A percentile compares a stretch with the other conserved stretches of the same genome.
phyloP scores from a whole-genome alignment of 148 eudicot genomes.

The Simmondsia chinensis region DNA sequence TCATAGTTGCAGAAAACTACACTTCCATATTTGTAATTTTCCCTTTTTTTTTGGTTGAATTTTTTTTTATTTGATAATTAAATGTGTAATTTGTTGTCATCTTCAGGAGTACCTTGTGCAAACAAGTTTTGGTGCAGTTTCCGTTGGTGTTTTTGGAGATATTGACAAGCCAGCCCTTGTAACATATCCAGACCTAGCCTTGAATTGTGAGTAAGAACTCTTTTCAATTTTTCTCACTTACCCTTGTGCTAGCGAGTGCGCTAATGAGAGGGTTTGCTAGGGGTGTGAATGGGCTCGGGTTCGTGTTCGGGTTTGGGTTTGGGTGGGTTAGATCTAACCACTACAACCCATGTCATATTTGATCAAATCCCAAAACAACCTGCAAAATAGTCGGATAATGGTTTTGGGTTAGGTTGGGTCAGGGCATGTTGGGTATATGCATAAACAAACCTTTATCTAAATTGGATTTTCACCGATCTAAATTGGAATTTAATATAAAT shows the following conservation, averaged over 20 bases:
- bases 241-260: not conserved
- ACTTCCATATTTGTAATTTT: not conserved
- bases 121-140: conserved; percentile 58
- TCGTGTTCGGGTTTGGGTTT: too few species aligned
- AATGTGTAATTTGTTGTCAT: conserved; percentile 1
- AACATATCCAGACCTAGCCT: conserved; percentile 86
- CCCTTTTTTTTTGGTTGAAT: not conserved
- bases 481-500: too few species aligned
- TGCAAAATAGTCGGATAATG: not conserved
- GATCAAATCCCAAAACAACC: too few species aligned
- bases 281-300: not conserved
- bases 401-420: too few species aligned
- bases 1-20: not conserved
- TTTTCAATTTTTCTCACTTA: not conserved
- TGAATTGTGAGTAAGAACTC: conserved; percentile 57
- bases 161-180: conserved; percentile 83
- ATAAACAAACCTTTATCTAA: too few species aligned
- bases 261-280: conserved; percentile 2
- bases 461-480: too few species aligned
- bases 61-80: not conserved
- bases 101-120: conserved; percentile 67
- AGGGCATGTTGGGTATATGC: too few species aligned
- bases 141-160: conserved; percentile 74
- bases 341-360: too few species aligned
- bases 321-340: too few species aligned